Conservation (phyloP, 1,139 yeast species). For the Eremothecium gossypii region DNA sequence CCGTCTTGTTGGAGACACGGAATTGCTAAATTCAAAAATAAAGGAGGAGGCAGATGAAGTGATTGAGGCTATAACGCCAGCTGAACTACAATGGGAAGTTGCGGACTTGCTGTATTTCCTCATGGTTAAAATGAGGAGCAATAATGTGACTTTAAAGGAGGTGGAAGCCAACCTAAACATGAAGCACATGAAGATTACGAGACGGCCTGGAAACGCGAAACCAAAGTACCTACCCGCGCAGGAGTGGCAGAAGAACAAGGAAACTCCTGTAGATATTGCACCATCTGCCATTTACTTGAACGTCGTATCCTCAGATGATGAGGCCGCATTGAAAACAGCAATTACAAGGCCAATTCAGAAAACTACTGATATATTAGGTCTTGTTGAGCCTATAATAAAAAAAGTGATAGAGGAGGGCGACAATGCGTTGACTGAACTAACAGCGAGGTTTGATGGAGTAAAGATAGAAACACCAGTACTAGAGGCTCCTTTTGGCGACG, state of each 20-base stretch:
- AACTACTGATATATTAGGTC: conserved; percentile 81
- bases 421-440: conserved; percentile 71
- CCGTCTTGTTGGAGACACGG: conserved; percentile 71
- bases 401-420: conserved; percentile 75
- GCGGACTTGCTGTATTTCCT: conserved; percentile 93
- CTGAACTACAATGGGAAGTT: conserved; percentile 92
- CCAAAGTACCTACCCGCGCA: conserved; percentile 45
- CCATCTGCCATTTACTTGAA: conserved; percentile 44
- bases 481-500: conserved; percentile 73
- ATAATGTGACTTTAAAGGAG: conserved; percentile 71
- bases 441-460: conserved; percentile 87
- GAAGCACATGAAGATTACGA: conserved; percentile 76
- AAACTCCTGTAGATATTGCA: conserved; percentile 16
- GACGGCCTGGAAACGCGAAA: conserved; percentile 96
- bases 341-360: conserved; percentile 85
- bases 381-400: conserved; percentile 82
- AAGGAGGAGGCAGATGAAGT: conserved; percentile 95
- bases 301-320: conserved; percentile 44
- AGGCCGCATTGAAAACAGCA: conserved; percentile 45
- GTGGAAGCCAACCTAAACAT: conserved; percentile 77
- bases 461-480: conserved; percentile 60
- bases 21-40: conserved; percentile 72
- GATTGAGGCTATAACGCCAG: conserved; percentile 61
- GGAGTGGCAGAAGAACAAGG: conserved; percentile 19
- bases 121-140: conserved; percentile 72